Base-by-base conservation (phyloP, 768 basidiomycete species). In the Ramaria rubella region DNA sequence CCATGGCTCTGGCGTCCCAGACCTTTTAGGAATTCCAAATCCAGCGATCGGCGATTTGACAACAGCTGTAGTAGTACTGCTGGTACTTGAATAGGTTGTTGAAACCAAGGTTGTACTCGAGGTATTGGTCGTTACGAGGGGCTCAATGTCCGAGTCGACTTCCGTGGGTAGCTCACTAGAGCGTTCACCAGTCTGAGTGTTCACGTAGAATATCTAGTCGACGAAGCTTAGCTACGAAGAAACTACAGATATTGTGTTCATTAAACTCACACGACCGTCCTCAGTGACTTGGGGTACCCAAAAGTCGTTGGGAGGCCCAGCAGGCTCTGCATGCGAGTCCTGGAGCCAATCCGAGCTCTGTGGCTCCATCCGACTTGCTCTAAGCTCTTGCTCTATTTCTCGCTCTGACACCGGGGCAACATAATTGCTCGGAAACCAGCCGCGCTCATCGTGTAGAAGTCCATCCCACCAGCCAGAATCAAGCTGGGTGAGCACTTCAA, bases 381-480 rank as follows among this genome's bases (percentile, higher is more conserved):
- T 50, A 12, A 45, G 33, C 45, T 59, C 54, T 31, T 45, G 69
- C 58, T 90, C 91, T 2, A 85, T 89, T 65, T 91, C 90, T 64
- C 89, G 85, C 60, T 90, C 88, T 24, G 82, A 78, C 55, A 97
- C 83, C 44, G 81, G 67, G 46, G 76, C 73, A 44, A 96, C 94
- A 74, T 96, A 98, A 73, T 98, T 99, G 62, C 89, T 91, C 21
- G 95, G 95, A 71, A 99, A 95, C 92, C 92, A 95, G 57, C 95
- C 95, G 50, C 95, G 83, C 68, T 89, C 86, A 54, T 90, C 88
- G 48, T 85, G 82, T 21, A 96, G 77, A 58, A 96, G 74, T 4
- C 95, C 95, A 69, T 99, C 95, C 96, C 94, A 97, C 95, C 95
- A 99, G 15, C 95, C 95, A 4, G 90, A 90, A 34, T 90, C 88